Base-by-base conservation (phyloP, 768 basidiomycete species). In the Russula foetens region DNA sequence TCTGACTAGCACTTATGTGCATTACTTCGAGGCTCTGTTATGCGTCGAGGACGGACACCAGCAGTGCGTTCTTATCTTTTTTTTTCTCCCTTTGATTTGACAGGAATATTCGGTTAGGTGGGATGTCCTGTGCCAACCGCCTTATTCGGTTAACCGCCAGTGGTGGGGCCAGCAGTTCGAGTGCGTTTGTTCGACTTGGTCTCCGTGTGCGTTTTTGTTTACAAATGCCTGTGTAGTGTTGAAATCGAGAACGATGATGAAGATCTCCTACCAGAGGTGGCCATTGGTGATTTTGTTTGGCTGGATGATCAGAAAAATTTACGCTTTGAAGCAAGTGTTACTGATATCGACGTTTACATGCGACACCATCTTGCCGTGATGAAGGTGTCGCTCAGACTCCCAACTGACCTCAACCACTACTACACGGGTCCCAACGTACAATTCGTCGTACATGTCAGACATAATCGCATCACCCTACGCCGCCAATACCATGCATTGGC, bases 401-500 rank as follows among this genome's bases (percentile, higher is more conserved):
- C 69, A 50, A 43, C 26, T 3, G 74, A 75, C 7, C 86, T 86
- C 68, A 64, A 62, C 21, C 69, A 66, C 7, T 73, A 70, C 66
- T 62, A 69, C n/a, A n/a, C n/a, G 2, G 73, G 74, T 2, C n/a
- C n/a, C n/a, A n/a, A n/a, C n/a, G 72, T 75, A 45, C 70, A 54
- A 1, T 85, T 78, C 67, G 73, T 76, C 26, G 75, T 85, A 26
- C 77, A 78, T 0, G 84, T 86, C 71, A 63, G 63, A 21, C 69
- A 86, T 9, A 84, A 81, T 63, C 78, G 84, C 0, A 74, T 78
- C 62, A 78, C 82, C 1, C 58, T 84, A 7, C 77, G 79, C n/a
- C 74, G 85, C 0, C 83, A 85, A 68, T 84, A 86, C 67, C 78
- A 81, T 56, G 85, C 83, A 0, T 67, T 86, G 57, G 75, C 78